Evolutionary conservation across 2,329 filamentous ascomycete species (phyloP).

Genomic region (Pseudophaeomoniella oleicola): DNA sequence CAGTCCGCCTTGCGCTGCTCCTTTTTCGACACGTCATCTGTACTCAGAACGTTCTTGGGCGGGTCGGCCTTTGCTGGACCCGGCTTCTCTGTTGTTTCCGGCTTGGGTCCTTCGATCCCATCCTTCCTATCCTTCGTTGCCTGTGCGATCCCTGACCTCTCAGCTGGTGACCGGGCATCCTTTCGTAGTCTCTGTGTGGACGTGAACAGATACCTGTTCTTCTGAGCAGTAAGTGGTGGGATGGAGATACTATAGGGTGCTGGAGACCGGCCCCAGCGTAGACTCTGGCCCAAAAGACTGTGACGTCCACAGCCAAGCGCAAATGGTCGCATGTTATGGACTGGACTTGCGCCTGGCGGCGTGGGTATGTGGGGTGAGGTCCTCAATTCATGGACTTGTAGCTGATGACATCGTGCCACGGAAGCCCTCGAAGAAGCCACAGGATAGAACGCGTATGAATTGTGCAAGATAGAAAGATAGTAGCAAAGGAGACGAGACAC

Average conservation of each 20-base stretch:
- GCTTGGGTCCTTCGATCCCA: slow-evolving; percentile 6
- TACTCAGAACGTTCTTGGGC: slow-evolving; percentile 36
- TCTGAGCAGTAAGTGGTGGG: background rate
- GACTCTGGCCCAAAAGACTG: no score
- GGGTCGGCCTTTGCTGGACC: slow-evolving; percentile 11
- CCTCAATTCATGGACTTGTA: no score
- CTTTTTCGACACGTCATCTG: slow-evolving; percentile 54
- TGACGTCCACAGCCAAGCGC: background rate
- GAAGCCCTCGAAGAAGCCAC: no score
- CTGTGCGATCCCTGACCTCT: background rate
- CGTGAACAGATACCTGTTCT: background rate
- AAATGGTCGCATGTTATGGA: background rate
- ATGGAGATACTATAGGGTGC: no score
- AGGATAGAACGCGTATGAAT: no score
- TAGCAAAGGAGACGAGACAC: no score
- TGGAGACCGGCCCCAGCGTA: no score
- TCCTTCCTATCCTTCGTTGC: slow-evolving; percentile 4
- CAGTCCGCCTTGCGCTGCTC: slow-evolving; percentile 95
- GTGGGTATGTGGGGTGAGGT: background rate
- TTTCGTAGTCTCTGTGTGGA: background rate
- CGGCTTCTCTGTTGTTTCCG: slow-evolving; percentile 9
- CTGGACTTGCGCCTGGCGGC: background rate
- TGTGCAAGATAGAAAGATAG: no score
- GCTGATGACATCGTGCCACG: no score
- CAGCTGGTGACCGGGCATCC: background rate